Evolutionary conservation across 1,284 basidiomycete genomes (phyloP).

Genomic region (Ustilago shanxiensis): DNA sequence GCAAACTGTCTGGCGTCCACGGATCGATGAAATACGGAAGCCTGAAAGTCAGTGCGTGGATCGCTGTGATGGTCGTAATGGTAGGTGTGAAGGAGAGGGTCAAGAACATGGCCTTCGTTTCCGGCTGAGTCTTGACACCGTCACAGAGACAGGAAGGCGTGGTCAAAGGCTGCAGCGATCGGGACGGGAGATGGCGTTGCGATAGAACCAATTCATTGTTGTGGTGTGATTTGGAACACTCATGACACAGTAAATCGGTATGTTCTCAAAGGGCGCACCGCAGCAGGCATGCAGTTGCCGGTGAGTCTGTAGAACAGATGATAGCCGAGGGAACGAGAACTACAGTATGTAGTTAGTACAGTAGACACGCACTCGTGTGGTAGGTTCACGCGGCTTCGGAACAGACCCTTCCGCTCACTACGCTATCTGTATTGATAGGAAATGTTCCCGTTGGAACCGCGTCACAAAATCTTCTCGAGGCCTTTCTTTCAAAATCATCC

Average conservation of each 20-base stretch:
- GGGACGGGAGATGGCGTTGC: not conserved
- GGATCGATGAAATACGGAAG: too few relatives aligned
- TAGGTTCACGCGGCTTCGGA: constrained; percentile 24
- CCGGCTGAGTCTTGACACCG: too few relatives aligned
- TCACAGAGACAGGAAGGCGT: not conserved
- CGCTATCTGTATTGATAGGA: not conserved
- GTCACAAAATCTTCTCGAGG: not conserved
- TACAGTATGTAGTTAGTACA: too few relatives aligned
- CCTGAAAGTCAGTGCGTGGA: too few relatives aligned
- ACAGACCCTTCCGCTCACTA: constrained; percentile 18
- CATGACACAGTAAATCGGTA: not conserved
- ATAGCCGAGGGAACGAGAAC: not conserved
- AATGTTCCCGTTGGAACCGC: not conserved
- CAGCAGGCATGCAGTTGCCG: not conserved
- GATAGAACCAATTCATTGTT: too few relatives aligned
- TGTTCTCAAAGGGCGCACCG: not conserved
- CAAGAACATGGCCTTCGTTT: too few relatives aligned
- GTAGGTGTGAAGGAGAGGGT: too few relatives aligned
- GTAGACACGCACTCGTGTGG: not conserved
- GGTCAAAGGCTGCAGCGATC: not conserved
- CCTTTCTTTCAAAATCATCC: not conserved
- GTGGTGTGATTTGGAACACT: not conserved
- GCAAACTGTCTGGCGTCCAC: not conserved
- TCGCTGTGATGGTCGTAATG: too few relatives aligned
- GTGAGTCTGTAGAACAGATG: not conserved